Conservation (phyloP, 352 stramenopile species). For the Globisporangium viniferum region DNA sequence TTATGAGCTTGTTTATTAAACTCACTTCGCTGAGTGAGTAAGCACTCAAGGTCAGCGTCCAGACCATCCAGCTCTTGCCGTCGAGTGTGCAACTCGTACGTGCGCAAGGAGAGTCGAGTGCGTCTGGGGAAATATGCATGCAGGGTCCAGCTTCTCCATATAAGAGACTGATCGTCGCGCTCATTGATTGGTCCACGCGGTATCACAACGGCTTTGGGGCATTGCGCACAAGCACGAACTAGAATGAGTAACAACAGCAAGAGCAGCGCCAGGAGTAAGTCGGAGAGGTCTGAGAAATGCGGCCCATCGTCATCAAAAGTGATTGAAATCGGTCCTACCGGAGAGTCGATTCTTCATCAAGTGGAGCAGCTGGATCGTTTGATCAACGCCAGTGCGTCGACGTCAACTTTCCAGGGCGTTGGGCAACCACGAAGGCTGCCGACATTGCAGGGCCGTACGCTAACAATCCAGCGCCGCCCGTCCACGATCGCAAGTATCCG, state of each 20-base stretch:
- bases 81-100: neutral
- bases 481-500: slow-evolving; percentile 6
- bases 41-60: neutral
- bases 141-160: neutral
- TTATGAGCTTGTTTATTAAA: neutral
- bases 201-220: neutral
- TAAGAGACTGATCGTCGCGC: neutral
- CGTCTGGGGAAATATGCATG: neutral
- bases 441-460: neutral
- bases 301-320: neutral
- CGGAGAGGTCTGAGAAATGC: neutral
- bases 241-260: neutral
- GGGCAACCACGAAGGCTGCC: neutral
- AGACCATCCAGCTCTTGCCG: neutral
- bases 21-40: neutral
- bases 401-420: neutral
- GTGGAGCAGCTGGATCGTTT: slow-evolving; percentile 14
- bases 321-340: neutral
- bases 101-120: neutral
- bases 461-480: neutral
- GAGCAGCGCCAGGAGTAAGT: slow-evolving; percentile 1
- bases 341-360: slow-evolving; percentile 11
- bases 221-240: neutral
- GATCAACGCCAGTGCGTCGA: slow-evolving; percentile 9
- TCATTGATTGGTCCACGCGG: neutral